phyloP scores from a whole-genome alignment of 176 grass and related monocot genomes.

The Triticum monococcum region DNA sequence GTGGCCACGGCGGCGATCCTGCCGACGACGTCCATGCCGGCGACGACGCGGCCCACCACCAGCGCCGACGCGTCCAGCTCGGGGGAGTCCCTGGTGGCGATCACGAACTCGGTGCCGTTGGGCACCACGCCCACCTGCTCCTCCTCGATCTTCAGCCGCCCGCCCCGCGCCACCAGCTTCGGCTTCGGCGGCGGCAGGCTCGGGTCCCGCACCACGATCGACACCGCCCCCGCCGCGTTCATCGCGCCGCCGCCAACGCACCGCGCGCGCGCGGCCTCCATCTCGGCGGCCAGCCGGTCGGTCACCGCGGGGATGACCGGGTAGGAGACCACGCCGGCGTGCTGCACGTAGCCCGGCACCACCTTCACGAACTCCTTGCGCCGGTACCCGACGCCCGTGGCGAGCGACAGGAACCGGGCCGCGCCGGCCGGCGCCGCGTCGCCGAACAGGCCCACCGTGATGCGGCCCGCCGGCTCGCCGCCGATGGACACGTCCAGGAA shows the following conservation, averaged over 20 bases:
- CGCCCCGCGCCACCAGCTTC: slow-evolving; percentile 76
- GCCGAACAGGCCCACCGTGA: slow-evolving; percentile 69
- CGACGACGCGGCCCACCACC: slow-evolving; percentile 68
- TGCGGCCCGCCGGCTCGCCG: slow-evolving; percentile 73
- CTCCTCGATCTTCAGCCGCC: slow-evolving; percentile 70
- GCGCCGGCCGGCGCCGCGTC: slow-evolving; percentile 44
- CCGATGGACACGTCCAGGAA: slow-evolving; percentile 91
- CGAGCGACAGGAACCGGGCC: slow-evolving; percentile 65
- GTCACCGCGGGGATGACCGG: slow-evolving; percentile 28
- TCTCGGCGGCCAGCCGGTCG: slow-evolving; percentile 51
- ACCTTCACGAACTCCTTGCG: slow-evolving; percentile 96
- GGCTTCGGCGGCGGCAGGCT: slow-evolving; percentile 70
- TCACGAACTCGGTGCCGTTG: slow-evolving; percentile 85
- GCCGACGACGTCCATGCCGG: slow-evolving; percentile 84
- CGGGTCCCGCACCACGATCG: slow-evolving; percentile 75
- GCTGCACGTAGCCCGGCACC: slow-evolving; percentile 75
- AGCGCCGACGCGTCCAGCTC: slow-evolving; percentile 66
- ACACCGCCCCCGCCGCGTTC: slow-evolving; percentile 59
- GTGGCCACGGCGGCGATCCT: slow-evolving; percentile 76
- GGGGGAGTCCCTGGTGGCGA: slow-evolving; percentile 53
- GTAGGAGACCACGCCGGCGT: slow-evolving; percentile 74
- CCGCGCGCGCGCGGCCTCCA: slow-evolving; percentile 35
- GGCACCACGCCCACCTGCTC: slow-evolving; percentile 60
- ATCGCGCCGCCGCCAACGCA: slow-evolving; percentile 25
- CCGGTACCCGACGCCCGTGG: slow-evolving; percentile 70